Evolutionary conservation across 1,284 basidiomycete genomes (phyloP).

Genomic region (Schizophyllum commune): DNA sequence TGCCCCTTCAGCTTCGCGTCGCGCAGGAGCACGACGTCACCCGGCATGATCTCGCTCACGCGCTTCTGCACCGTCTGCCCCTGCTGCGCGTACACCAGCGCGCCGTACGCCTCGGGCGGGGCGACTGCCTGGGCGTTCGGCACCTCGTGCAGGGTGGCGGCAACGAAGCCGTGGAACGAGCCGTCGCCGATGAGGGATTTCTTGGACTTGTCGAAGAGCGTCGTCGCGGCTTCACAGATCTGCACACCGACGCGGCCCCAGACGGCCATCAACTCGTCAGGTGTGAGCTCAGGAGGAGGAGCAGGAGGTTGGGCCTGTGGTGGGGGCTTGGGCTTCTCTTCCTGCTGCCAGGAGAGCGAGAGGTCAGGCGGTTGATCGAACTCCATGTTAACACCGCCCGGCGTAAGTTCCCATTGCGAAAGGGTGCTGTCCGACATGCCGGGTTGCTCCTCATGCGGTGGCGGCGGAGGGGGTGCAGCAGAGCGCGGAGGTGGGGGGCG

Average conservation of each 20-base stretch:
- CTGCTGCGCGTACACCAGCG: slow-evolving; percentile 69
- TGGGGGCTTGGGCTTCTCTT: slow-evolving; percentile 24
- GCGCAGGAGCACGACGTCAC: slow-evolving; percentile 71
- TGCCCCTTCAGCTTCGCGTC: slow-evolving; percentile 86
- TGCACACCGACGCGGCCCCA: slow-evolving; percentile 71
- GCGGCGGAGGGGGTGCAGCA: slow-evolving; percentile 6
- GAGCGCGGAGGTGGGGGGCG: slow-evolving; percentile 17
- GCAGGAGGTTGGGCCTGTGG: slow-evolving; percentile 10
- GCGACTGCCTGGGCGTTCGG: slow-evolving; percentile 38
- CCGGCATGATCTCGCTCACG: slow-evolving; percentile 75
- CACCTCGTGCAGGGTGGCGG: slow-evolving; percentile 53
- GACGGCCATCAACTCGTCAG: slow-evolving; percentile 62
- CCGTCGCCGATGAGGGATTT: slow-evolving; percentile 76
- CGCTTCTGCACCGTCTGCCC: slow-evolving; percentile 61
- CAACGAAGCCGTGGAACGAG: slow-evolving; percentile 71
- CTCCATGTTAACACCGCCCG: slow-evolving; percentile 12
- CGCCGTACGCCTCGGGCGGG: slow-evolving; percentile 48
- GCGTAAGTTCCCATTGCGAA: slow-evolving; percentile 26
- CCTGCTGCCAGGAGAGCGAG: slow-evolving; percentile 39
- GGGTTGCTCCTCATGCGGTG: neutral
- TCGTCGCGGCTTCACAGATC: slow-evolving; percentile 62
- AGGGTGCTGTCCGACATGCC: slow-evolving; percentile 9
- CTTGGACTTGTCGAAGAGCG: slow-evolving; percentile 68
- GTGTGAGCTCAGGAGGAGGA: slow-evolving; percentile 25
- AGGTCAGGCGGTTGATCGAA: slow-evolving; percentile 21